A percentile compares a stretch with the other conserved stretches of the same genome.
Conservation (phyloP, 139 green algal species). For the Micractinium conductrix region DNA sequence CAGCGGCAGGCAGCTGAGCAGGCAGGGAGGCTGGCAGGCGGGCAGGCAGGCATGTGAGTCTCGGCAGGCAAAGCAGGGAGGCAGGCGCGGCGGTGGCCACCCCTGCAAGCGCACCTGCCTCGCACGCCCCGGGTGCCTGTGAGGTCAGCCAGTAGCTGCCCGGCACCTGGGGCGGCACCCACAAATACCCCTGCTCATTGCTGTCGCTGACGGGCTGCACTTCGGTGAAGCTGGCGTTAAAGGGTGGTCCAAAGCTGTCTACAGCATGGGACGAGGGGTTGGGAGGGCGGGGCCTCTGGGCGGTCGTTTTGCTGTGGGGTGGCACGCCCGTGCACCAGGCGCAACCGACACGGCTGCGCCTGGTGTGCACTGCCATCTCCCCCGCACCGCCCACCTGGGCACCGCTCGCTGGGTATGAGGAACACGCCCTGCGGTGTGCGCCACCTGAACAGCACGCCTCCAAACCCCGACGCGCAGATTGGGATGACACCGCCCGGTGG, state of each 20-base stretch:
- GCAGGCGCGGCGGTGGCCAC: background rate
- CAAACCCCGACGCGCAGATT: background rate
- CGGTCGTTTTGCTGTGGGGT: background rate
- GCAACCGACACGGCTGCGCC: no score
- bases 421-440: slow-evolving; percentile 16
- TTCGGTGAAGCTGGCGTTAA: background rate
- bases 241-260: background rate
- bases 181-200: background rate
- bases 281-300: background rate
- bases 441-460: slow-evolving; percentile 7
- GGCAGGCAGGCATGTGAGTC: no score
- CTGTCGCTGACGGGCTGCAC: background rate
- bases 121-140: background rate
- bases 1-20: background rate
- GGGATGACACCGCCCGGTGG: background rate
- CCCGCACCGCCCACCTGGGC: slow-evolving; percentile 1
- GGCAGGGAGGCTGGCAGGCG: no score
- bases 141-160: slow-evolving; percentile 10
- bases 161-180: background rate
- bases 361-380: background rate
- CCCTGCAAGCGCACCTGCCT: background rate
- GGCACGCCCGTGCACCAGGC: no score
- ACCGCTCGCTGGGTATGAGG: slow-evolving; percentile 1
- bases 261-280: background rate
- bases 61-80: background rate